These are phyloP conservation scores for Umbelopsis ramanniana DNA, from an alignment of 192 early-diverging fungal species.

Conservation along the genomic window DNA sequence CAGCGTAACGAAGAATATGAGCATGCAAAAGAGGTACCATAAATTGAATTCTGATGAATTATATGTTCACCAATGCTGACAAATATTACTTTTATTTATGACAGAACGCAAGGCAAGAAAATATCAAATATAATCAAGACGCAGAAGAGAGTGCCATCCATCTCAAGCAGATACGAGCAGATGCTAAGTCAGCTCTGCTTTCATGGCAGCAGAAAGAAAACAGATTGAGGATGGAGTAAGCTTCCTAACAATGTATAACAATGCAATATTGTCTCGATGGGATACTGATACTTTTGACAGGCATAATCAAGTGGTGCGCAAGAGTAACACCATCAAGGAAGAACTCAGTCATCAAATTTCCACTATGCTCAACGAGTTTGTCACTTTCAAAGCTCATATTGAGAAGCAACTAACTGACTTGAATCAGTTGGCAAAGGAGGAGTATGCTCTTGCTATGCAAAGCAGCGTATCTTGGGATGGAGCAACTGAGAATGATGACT, in stretches of 20 bases:
- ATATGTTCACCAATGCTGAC: no score
- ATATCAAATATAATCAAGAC: constrained; percentile 12
- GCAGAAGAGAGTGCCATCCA: constrained; percentile 6
- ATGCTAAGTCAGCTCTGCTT: constrained; percentile 16
- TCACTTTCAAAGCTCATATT: constrained; percentile 12
- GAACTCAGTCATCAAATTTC: constrained; percentile 16
- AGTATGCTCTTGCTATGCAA: constrained; percentile 18
- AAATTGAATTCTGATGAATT: no score
- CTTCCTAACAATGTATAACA: neutral
- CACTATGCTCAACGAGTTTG: constrained; percentile 12
- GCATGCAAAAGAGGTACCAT: constrained; percentile 3
- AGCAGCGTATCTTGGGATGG: constrained; percentile 18
- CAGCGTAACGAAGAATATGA: constrained; percentile 21
- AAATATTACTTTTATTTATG: neutral
- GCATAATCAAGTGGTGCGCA: constrained; percentile 14
- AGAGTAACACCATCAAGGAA: constrained; percentile 8
- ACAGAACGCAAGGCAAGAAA: constrained; percentile 11
- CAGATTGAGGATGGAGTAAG: constrained; percentile 17
- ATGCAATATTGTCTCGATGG: no score
- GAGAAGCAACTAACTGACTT: constrained; percentile 16
- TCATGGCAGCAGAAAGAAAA: constrained; percentile 19
- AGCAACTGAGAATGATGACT: constrained; percentile 14
- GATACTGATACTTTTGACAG: neutral
- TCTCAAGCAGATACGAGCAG: constrained; percentile 21
- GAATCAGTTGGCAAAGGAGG: constrained; percentile 16